Base-by-base conservation (phyloP, 2,329 filamentous ascomycete species). In the Camptophora hylomeconis region DNA sequence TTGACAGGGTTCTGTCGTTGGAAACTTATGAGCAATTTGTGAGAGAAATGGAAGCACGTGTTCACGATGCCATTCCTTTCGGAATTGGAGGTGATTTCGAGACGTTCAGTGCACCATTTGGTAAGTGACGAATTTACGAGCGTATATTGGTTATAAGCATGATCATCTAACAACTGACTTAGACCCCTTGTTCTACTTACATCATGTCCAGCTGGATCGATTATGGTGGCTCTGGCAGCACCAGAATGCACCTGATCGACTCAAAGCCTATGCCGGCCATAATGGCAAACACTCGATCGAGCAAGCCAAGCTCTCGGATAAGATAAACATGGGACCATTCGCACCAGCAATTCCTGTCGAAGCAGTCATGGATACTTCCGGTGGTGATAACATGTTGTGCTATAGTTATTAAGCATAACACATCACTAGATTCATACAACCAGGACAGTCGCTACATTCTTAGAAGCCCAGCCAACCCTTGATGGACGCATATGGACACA, bases 121-220 rank as follows among this genome's bases (percentile, higher is more conserved):
- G 29, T 28, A 13, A 10, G 28, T 26, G 11, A 27, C 13, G 3
- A 22, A 7, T n/a, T 7, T 26, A 5, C 21, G 14, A 13, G 21
- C 10, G 6, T 26, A 5, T 20, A 26, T 11, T 7, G 11, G 14
- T n/a, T n/a, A n/a, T n/a, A n/a, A n/a, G 21, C 7, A 17, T 18
- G 12, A 17, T 12, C n/a, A 17, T 12, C 23, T 31, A 18, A 19
- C 22, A n/a, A n/a, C n/a, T n/a, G n/a, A n/a, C n/a, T n/a, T n/a
- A n/a, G 46, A 52, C 35, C 48, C 47, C 2, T 28, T 47, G 5
- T 52, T 50, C 30, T 50, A 50, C 35, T 38, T 51, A 12, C 49
- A 52, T 31, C 49, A 50, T 27, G 27, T 37, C 3, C 42, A 50
- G 30, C 31, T 52, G 2, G 48, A 52, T 29, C 38, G 43, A 10